phyloP scores from a whole-genome alignment of 2,329 filamentous ascomycete species.

The Colletotrichum sidae region DNA sequence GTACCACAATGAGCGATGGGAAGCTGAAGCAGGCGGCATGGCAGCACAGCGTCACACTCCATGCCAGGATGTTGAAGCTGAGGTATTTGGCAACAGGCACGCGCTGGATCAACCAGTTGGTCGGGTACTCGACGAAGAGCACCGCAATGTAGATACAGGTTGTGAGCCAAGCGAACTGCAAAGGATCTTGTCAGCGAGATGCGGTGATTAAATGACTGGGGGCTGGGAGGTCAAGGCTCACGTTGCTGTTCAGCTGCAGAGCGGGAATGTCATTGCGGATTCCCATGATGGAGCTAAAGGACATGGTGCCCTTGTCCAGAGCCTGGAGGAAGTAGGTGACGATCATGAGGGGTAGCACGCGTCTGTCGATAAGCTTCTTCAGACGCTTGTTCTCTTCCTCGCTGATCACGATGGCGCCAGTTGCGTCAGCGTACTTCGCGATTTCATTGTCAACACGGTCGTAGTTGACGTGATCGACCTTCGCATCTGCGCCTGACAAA shows the following conservation, averaged over 20 bases:
- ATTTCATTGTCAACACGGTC: conserved; percentile 73
- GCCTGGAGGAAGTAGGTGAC: conserved; percentile 60
- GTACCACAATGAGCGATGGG: conserved; percentile 50
- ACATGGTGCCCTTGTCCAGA: conserved; percentile 45
- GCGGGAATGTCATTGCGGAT: conserved; percentile 38
- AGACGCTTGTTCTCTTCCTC: conserved; percentile 61
- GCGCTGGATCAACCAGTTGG: conserved; percentile 52
- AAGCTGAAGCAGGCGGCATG: conserved; percentile 44
- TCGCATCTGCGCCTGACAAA: conserved; percentile 27
- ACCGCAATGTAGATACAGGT: conserved; percentile 56
- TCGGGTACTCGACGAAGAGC: conserved; percentile 54
- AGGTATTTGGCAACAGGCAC: conserved; percentile 52
- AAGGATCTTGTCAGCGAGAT: conserved; percentile 46
- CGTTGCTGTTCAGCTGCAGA: conserved; percentile 11
- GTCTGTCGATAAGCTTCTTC: conserved; percentile 61
- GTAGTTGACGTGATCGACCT: conserved; percentile 30
- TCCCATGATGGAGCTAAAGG: conserved; percentile 43
- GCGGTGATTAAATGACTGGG: not conserved
- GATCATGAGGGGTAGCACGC: conserved; percentile 62
- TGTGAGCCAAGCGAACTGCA: conserved; percentile 48
- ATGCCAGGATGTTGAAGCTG: conserved; percentile 52
- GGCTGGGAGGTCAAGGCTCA: not conserved
- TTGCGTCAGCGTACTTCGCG: conserved; percentile 72
- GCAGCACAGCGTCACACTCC: conserved; percentile 46
- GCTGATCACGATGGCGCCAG: conserved; percentile 53